Evolutionary conservation across 164 flowering plant genomes (phyloP).

Genomic region (Kalanchoe fedtschenkoi): DNA sequence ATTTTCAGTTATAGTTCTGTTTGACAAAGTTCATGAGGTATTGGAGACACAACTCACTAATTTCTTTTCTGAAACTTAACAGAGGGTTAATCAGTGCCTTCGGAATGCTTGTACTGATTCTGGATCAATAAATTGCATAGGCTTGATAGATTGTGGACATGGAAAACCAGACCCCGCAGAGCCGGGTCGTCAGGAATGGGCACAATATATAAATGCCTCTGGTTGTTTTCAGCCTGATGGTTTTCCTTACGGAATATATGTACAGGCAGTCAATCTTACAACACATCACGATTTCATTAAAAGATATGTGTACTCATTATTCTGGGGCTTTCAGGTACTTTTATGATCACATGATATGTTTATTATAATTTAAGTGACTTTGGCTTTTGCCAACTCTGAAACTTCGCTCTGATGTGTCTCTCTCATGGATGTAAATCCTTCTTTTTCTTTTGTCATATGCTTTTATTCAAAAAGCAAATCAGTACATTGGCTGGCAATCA

Average conservation of each 20-base stretch:
- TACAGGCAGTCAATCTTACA: slow-evolving; percentile 6
- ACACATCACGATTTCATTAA: background rate
- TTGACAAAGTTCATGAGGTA: background rate
- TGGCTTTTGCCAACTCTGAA: too few species aligned
- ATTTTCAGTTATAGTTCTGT: background rate
- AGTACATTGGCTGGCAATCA: slow-evolving; percentile 90
- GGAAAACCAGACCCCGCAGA: background rate
- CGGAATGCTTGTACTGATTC: slow-evolving; percentile 4
- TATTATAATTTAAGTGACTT: too few species aligned
- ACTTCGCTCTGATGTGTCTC: too few species aligned
- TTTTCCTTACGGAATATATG: slow-evolving; percentile 5
- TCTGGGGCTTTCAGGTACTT: slow-evolving; percentile 9
- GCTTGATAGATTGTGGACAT: slow-evolving; percentile 6
- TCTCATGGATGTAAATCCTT: too few species aligned
- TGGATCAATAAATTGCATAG: background rate
- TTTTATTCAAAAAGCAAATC: slow-evolving; percentile 49
- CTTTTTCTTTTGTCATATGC: background rate
- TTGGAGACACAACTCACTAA: too few species aligned
- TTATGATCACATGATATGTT: background rate
- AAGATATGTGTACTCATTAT: slow-evolving; percentile 6
- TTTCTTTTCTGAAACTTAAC: background rate
- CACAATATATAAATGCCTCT: background rate
- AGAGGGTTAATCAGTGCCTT: slow-evolving; percentile 9
- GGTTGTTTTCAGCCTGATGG: slow-evolving; percentile 4
- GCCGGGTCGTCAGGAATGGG: slow-evolving; percentile 7